These are phyloP conservation scores for Dactylis glomerata DNA, from an alignment of 176 grass and related monocot genomes.

Conservation along the genomic window DNA sequence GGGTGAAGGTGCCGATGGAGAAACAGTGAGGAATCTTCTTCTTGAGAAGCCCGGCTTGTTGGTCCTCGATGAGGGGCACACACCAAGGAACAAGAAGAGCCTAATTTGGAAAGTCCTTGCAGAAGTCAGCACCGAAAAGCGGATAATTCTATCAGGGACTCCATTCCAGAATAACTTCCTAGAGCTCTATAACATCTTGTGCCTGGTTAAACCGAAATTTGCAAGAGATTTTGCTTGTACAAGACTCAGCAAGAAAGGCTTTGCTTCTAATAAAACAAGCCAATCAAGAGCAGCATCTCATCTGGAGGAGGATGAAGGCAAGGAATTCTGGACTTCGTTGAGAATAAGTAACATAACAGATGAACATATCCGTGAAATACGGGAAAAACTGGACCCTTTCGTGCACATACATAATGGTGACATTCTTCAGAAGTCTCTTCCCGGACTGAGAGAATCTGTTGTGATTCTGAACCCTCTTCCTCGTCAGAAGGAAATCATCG, in stretches of 20 bases:
- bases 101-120: conserved; percentile 57
- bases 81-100: conserved; percentile 56
- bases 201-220: conserved; percentile 67
- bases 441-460: conserved; percentile 57
- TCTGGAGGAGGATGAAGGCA: conserved; percentile 39
- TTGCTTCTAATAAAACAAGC: neutral
- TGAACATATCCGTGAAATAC: conserved; percentile 45
- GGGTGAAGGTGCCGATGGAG: conserved; percentile 9
- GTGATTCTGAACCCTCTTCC: conserved; percentile 61
- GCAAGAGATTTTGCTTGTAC: conserved; percentile 33
- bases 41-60: conserved; percentile 57
- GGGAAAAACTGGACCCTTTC: conserved; percentile 48
- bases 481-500: conserved; percentile 57
- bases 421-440: conserved; percentile 62
- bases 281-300: conserved; percentile 4
- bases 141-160: conserved; percentile 77
- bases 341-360: conserved; percentile 54
- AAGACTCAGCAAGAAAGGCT: conserved; percentile 16
- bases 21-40: conserved; percentile 33
- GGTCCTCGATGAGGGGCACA: conserved; percentile 81
- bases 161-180: conserved; percentile 77
- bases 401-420: conserved; percentile 68
- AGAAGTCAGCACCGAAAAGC: conserved; percentile 52
- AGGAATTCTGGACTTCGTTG: conserved; percentile 56
- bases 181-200: conserved; percentile 74